Evolutionary conservation across 768 basidiomycete genomes (phyloP).

Genomic region (Russula virescens): DNA sequence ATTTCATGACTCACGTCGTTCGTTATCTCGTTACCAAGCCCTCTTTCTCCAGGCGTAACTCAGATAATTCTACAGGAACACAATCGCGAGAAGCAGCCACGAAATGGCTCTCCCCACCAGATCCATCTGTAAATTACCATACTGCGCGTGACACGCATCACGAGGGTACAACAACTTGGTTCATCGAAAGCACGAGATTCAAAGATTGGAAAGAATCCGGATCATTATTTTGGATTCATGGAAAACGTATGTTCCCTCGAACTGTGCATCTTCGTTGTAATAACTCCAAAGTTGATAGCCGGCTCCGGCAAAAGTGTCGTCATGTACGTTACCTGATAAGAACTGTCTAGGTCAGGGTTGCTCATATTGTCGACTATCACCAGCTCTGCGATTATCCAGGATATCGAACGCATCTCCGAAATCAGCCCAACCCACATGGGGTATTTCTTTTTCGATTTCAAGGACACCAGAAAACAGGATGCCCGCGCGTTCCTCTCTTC

Average conservation of each 20-base stretch:
- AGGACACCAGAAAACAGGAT: not conserved
- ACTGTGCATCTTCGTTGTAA: not conserved
- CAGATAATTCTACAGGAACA: not conserved
- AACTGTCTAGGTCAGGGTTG: not conserved
- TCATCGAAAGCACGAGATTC: not conserved
- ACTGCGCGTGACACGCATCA: not conserved
- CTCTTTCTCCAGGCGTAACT: no score
- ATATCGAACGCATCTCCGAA: not conserved
- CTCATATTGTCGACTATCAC: not conserved
- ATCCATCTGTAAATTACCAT: not conserved
- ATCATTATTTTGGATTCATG: not conserved
- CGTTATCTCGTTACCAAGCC: not conserved
- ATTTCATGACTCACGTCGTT: not conserved
- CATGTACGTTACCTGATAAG: not conserved
- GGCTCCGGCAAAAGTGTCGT: not conserved
- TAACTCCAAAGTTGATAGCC: not conserved
- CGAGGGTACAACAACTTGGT: not conserved
- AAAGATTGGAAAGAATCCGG: not conserved
- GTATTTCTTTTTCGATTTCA: not conserved
- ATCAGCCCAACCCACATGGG: not conserved
- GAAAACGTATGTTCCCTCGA: not conserved
- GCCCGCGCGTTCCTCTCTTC: not conserved
- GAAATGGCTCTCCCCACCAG: not conserved
- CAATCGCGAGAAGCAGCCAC: no score
- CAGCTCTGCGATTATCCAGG: not conserved